Conservation (phyloP, 345 rosid species). For the Linum lewisii region DNA sequence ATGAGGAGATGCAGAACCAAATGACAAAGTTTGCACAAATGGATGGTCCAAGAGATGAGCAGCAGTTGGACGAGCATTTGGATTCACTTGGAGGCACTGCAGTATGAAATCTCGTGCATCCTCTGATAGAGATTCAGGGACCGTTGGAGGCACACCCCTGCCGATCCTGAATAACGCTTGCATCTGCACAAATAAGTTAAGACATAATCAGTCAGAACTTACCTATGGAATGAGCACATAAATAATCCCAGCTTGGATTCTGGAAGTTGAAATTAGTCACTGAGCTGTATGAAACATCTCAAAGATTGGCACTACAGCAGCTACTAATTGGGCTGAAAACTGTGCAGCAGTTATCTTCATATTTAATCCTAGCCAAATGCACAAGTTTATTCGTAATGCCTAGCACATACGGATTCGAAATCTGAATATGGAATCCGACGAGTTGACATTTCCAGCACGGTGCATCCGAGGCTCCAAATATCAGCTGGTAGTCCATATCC, state of each 20-base stretch:
- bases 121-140: constrained; percentile 45
- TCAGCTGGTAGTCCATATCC: constrained; percentile 23
- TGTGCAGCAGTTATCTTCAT: background rate
- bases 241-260: no score
- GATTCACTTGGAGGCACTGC: constrained; percentile 58
- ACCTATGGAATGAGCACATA: no score
- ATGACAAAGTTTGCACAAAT: constrained; percentile 40
- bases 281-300: no score
- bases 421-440: constrained; percentile 15
- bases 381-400: background rate
- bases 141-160: constrained; percentile 49
- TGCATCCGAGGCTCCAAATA: constrained; percentile 26
- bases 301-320: no score
- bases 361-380: background rate
- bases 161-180: constrained; percentile 57
- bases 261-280: no score
- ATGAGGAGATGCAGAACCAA: constrained; percentile 46
- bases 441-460: constrained; percentile 20
- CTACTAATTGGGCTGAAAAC: no score
- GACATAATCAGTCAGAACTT: background rate
- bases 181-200: constrained; percentile 33
- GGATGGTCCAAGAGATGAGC: constrained; percentile 59
- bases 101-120: constrained; percentile 64
- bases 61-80: constrained; percentile 59
- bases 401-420: constrained; percentile 16